Base-by-base conservation (phyloP, 2,329 filamentous ascomycete genomes). In the Ceratocystiopsis minuta region DNA sequence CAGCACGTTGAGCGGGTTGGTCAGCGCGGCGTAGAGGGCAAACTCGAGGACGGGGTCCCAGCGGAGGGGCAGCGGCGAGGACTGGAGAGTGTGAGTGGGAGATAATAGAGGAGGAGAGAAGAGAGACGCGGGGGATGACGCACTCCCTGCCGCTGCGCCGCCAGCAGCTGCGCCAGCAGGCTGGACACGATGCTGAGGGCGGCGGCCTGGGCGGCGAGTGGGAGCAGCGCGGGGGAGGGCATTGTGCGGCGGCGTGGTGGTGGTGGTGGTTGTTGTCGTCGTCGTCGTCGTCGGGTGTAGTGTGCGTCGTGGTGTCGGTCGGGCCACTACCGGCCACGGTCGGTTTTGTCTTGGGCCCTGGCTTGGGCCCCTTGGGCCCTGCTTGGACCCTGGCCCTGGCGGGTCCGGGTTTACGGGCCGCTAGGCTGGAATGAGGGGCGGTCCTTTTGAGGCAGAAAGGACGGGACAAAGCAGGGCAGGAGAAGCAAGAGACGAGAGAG, bases 1-100 rank as follows among this genome's bases (percentile, higher is more conserved):
- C 52, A 83, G 55, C 54, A 85, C 83, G 60, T 95, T 95, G 37
- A 81, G 81, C 3, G 86, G 85, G 35, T 78, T 80, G 57, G 70
- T 78, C 45, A 93, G 55, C 32, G 82, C 54, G 49, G 78, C 72
- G 63, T 79, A 93, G 41, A 84, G 54, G 40, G 82, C 61, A 59
- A 92, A 94, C 55, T 86, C 81, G 50, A 86, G 61, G 36, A 93
- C 66, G 4, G 80, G 74, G 6, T 70, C 60, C 59, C 69, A 68
- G 58, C 86, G 72, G 51, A 63, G n/a, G 43, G 37, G 28, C 38
- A 11, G 15, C 36, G 28, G 6, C 18, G 63, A 57, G 41, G 82
- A 68, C 77, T 83, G 43, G 17, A 35, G 36, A 9, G 4, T 15
- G 10, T 17, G 20, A 4, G 7, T 20, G 4, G 20, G 7, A 20